phyloP scores from a whole-genome alignment of 768 basidiomycete species.

The Tephrocybe sp. region DNA sequence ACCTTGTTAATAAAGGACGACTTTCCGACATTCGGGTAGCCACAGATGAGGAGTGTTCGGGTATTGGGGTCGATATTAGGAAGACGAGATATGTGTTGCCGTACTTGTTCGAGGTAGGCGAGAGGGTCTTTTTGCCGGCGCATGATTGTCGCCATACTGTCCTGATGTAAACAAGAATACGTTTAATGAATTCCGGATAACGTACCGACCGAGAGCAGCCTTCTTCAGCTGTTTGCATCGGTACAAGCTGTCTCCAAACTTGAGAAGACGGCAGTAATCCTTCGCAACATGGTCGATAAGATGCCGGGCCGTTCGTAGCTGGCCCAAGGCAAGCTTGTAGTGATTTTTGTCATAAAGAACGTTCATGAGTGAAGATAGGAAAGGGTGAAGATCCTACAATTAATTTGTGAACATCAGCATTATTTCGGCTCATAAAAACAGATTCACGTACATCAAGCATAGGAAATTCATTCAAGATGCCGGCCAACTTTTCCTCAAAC shows the following conservation, averaged over 20 bases:
- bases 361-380: slow-evolving; percentile 93
- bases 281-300: slow-evolving; percentile 96
- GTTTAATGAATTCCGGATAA: slow-evolving; percentile 15
- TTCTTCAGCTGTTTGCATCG: slow-evolving; percentile 98
- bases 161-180: slow-evolving; percentile 6
- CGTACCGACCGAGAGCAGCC: slow-evolving; percentile 94
- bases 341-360: slow-evolving; percentile 99
- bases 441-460: slow-evolving; percentile 82
- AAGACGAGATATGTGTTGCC: slow-evolving; percentile 98
- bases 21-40: slow-evolving; percentile 99
- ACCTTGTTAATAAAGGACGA: slow-evolving; percentile 99
- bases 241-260: slow-evolving; percentile 97
- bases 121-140: slow-evolving; percentile 97
- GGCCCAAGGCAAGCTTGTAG: slow-evolving; percentile 97
- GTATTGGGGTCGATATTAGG: slow-evolving; percentile 98
- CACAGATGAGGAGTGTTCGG: slow-evolving; percentile 95
- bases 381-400: slow-evolving; percentile 87
- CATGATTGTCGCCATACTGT: slow-evolving; percentile 98
- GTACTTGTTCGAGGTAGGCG: slow-evolving; percentile 97
- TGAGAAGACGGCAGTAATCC: slow-evolving; percentile 94
- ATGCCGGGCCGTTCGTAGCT: slow-evolving; percentile 93
- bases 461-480: slow-evolving; percentile 95
- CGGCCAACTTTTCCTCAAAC: slow-evolving; percentile 93
- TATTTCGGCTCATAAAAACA: slow-evolving; percentile 25
- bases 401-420: neutral